Evolutionary conservation across 1,139 yeast species (phyloP), one percentile per base, ranked within the genome.

Genomic region (Wickerhamomyces sp.): DNA sequence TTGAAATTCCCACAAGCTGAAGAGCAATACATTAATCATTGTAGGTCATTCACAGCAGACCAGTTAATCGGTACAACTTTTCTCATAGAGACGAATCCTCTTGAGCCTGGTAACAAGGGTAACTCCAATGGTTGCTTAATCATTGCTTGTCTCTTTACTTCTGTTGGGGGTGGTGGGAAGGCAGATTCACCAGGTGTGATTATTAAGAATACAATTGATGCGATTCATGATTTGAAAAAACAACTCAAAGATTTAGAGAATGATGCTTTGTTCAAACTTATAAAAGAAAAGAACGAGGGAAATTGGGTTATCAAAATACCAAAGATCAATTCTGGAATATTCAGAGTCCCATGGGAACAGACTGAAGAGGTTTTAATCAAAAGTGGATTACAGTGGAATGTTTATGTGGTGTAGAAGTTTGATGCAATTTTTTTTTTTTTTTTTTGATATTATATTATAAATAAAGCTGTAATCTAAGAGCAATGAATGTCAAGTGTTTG

Each of bases 271-370:
- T 15, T 35, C 13, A 15, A 26, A 3, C 34, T 36, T 2, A 37
- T 41, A 27, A 39, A 37, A 34, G 27, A 35, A 10, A 23, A 26
- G 6, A 15, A 26, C 2, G 38, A 39, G 8, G 54, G 47, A 0
- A 18, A 34, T 3, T 45, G 48, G 47, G 34, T 37, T 0, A 45
- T 58, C 7, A 45, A 49, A 14, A 79, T 88, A 83, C 96, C 95
- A 30, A 75, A 77, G 61, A 86, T 88, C 55, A 87, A 88, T 57
- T 78, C 94, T 10, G 95, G 95, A 0, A 73, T 87, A 7, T 87
- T 88, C 62, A 75, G 75, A 1, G 91, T 85, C 2, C 94, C 95
- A 0, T 87, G 95, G 95, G 74, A 70, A 32, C 56, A 72, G 8
- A 86, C 95, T 0, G 93, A 79, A 56, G 58, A 51, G 10, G 76